A percentile compares a stretch with the other conserved stretches of the same genome.
Evolutionary conservation across 192 early-diverging fungal genomes (phyloP).

Genomic region (Coemansia sp.): DNA sequence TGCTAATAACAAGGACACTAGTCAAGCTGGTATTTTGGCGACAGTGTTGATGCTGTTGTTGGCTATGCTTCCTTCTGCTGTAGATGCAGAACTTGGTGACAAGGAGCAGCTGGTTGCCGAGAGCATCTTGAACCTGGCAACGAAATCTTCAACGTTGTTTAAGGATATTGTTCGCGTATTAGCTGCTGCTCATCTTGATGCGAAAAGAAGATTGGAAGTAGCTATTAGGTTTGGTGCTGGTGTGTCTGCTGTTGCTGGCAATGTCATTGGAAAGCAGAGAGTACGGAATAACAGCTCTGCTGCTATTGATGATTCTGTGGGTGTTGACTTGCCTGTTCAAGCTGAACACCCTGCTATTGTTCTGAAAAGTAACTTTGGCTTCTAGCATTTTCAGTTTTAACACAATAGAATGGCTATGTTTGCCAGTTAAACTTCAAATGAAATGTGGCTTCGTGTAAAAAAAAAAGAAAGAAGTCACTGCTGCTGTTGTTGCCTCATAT

Average conservation of each 20-base stretch:
- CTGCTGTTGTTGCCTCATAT: too few relatives aligned
- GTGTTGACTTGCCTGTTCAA: neutral
- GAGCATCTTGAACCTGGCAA: neutral
- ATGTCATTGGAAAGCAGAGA: neutral
- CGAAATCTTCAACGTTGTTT: neutral
- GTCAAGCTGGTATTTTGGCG: neutral
- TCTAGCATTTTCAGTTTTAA: too few relatives aligned
- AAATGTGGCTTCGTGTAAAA: too few relatives aligned
- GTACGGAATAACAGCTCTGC: neutral
- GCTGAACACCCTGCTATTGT: neutral
- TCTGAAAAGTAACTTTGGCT: neutral
- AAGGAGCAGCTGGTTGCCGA: neutral
- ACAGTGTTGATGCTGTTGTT: neutral
- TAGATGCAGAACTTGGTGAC: neutral
- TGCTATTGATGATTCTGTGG: neutral
- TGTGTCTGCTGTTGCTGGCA: neutral
- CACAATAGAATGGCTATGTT: too few relatives aligned
- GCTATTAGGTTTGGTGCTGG: neutral
- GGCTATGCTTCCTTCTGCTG: neutral
- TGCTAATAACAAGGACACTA: neutral
- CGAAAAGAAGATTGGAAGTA: neutral
- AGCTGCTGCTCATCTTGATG: neutral
- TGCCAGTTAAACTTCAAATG: too few relatives aligned
- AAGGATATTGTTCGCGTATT: neutral
- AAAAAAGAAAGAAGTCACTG: too few relatives aligned